Conservation (phyloP, 139 green algal genomes). For the Micractinium sp. region DNA sequence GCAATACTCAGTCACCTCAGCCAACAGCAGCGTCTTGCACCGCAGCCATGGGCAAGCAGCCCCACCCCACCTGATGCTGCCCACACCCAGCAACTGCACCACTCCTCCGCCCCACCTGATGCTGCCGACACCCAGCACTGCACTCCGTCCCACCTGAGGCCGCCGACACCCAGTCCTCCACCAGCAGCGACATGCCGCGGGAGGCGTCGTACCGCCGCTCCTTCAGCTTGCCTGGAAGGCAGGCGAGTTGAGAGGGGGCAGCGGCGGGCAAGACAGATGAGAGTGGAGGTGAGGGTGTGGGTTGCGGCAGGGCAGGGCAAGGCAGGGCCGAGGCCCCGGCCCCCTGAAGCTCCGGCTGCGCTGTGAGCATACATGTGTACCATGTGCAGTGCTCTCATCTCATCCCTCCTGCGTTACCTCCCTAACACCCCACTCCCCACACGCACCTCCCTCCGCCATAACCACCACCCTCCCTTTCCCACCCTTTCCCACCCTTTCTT, state of each 20-base stretch:
- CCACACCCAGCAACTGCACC: not conserved
- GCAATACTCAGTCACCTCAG: not conserved
- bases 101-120: no score
- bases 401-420: no score
- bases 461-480: no score
- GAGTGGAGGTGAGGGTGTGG: not conserved
- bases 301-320: no score
- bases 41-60: not conserved
- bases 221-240: conserved; percentile 72
- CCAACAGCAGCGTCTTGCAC: no score
- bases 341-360: not conserved
- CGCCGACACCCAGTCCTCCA: conserved; percentile 84
- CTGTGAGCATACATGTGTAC: not conserved
- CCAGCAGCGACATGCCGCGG: conserved; percentile 81
- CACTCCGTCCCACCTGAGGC: conserved; percentile 22
- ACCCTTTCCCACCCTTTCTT: conserved; percentile 91
- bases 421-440: no score
- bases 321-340: no score
- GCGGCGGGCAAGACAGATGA: not conserved
- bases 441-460: no score
- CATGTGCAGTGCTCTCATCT: not conserved
- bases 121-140: not conserved
- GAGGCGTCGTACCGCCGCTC: conserved; percentile 74
- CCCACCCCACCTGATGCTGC: not conserved
- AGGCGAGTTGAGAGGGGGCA: not conserved